These are phyloP conservation scores for Phytopythium vexans DNA, from an alignment of 352 stramenopile species.

Conservation along the genomic window DNA sequence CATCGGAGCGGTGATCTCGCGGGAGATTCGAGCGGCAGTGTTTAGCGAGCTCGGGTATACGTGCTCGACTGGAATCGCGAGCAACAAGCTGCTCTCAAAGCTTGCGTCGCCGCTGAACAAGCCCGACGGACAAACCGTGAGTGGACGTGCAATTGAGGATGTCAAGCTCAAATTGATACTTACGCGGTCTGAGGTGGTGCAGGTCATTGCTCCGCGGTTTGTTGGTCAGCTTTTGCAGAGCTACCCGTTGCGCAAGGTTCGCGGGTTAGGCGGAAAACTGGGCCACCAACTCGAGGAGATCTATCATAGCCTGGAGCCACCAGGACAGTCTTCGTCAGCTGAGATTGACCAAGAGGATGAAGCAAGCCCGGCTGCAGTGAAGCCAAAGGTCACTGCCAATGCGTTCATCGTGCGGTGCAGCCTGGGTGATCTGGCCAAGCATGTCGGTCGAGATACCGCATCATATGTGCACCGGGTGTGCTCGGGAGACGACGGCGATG, in stretches of 20 bases:
- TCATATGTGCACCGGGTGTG: constrained; percentile 55
- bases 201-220: constrained; percentile 67
- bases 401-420: constrained; percentile 53
- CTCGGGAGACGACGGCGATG: constrained; percentile 57
- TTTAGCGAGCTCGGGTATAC: constrained; percentile 66
- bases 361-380: constrained; percentile 6
- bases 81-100: constrained; percentile 81
- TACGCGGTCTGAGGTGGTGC: too few relatives aligned
- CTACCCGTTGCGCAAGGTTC: constrained; percentile 70
- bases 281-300: constrained; percentile 65
- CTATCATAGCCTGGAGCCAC: constrained; percentile 34
- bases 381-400: constrained; percentile 29
- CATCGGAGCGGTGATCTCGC: constrained; percentile 56
- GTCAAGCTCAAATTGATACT: too few relatives aligned
- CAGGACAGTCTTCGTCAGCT: not conserved
- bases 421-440: constrained; percentile 42
- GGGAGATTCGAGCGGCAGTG: constrained; percentile 71
- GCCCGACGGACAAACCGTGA: constrained; percentile 68
- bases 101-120: constrained; percentile 80
- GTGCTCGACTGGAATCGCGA: constrained; percentile 73
- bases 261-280: constrained; percentile 74
- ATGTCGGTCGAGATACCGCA: constrained; percentile 63
- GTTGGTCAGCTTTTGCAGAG: constrained; percentile 60
- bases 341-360: constrained; percentile 1
- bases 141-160: not conserved